Conservation (phyloP, 345 rosid genomes). For the Salix brachista region DNA sequence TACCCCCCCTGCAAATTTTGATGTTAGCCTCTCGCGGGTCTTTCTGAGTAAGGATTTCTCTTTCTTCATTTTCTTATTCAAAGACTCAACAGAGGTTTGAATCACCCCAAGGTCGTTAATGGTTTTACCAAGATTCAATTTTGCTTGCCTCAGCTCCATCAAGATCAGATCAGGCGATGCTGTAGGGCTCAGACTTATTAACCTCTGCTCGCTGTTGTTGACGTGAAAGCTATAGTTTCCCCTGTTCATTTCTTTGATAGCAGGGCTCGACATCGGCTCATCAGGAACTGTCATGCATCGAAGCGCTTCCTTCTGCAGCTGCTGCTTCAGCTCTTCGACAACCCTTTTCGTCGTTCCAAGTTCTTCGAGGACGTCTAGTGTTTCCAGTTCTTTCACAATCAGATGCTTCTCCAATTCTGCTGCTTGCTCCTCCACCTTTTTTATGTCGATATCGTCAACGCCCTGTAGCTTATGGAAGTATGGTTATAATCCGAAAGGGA, state of each 20-base stretch:
- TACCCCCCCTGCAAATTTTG: slow-evolving; percentile 52
- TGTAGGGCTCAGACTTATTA: slow-evolving; percentile 37
- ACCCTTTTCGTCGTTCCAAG: slow-evolving; percentile 77
- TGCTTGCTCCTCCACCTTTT: slow-evolving; percentile 87
- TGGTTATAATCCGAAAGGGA: too few relatives aligned
- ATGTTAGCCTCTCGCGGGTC: slow-evolving; percentile 56
- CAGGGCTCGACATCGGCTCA: slow-evolving; percentile 33
- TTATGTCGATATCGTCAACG: slow-evolving; percentile 63
- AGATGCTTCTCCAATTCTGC: slow-evolving; percentile 87
- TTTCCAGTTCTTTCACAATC: slow-evolving; percentile 85
- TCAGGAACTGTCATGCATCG: slow-evolving; percentile 52
- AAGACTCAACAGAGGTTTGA: slow-evolving; percentile 69
- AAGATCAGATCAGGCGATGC: slow-evolving; percentile 72
- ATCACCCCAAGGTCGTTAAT: slow-evolving; percentile 74
- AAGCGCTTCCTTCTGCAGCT: slow-evolving; percentile 74
- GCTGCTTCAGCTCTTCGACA: slow-evolving; percentile 82
- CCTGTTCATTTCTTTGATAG: slow-evolving; percentile 56
- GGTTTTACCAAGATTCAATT: slow-evolving; percentile 78
- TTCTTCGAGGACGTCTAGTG: slow-evolving; percentile 89
- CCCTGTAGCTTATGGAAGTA: slow-evolving; percentile 31
- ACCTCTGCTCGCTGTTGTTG: slow-evolving; percentile 23
- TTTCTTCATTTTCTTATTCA: slow-evolving; percentile 74
- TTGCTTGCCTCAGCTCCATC: slow-evolving; percentile 84
- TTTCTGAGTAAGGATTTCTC: slow-evolving; percentile 67
- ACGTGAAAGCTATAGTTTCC: slow-evolving; percentile 32